Percentiles rank a stretch among this genome's conserved stretches.
Conservation (phyloP, 345 rosid genomes). For the Populus simonii region DNA sequence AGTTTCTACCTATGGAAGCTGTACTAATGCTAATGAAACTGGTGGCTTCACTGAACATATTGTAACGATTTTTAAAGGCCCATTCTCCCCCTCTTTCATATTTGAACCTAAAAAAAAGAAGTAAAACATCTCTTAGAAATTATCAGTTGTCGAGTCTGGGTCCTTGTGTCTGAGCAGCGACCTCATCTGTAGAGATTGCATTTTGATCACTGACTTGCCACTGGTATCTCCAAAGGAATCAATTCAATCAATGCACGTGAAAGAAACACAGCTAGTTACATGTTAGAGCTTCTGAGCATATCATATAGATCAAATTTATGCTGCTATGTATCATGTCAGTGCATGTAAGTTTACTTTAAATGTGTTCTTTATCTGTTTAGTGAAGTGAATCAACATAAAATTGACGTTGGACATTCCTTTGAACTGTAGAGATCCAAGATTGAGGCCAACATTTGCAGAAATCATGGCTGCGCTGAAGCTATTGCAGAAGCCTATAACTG, state of each 20-base stretch:
- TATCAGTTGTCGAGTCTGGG: neutral
- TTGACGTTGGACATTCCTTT: constrained; percentile 6
- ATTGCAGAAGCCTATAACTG: constrained; percentile 66
- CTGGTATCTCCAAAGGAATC: too few species aligned
- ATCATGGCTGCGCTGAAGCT: constrained; percentile 86
- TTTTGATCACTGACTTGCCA: too few species aligned
- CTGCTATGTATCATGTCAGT: neutral
- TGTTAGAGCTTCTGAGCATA: too few species aligned
- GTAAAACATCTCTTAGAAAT: too few species aligned
- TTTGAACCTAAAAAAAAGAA: neutral
- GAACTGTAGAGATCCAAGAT: constrained; percentile 63
- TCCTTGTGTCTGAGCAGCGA: neutral
- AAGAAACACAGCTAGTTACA: too few species aligned
- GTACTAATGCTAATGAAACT: neutral
- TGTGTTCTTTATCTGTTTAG: neutral
- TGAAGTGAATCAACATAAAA: constrained; percentile 2
- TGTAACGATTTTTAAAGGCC: neutral
- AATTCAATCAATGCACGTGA: too few species aligned
- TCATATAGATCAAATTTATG: too few species aligned
- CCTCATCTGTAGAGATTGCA: neutral
- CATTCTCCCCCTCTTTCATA: neutral
- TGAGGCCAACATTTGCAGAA: constrained; percentile 85
- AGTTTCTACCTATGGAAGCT: neutral
- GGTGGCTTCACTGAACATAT: neutral
- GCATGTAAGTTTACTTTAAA: neutral